Conservation (phyloP, 495 filamentous ascomycete genomes). For the Aspergillus ostianus region DNA sequence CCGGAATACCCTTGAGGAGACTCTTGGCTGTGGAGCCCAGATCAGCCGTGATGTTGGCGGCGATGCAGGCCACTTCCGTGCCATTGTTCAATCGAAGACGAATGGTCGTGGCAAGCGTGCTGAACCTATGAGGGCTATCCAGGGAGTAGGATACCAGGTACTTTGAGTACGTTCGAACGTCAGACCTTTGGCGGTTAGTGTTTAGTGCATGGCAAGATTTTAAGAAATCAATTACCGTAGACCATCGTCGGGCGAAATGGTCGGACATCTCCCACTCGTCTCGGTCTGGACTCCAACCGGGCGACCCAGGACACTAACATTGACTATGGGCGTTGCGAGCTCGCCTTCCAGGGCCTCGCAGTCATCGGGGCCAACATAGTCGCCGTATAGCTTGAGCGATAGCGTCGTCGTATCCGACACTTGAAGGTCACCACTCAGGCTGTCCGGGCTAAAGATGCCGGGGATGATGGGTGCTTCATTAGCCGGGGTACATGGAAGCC, state of each 20-base stretch:
- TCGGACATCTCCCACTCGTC: background rate
- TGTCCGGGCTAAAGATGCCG: constrained; percentile 1
- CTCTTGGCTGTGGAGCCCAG: constrained; percentile 8
- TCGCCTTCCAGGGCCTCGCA: constrained; percentile 12
- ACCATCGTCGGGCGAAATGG: background rate
- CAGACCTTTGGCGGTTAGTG: background rate
- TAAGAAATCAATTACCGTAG: background rate
- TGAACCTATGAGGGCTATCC: constrained; percentile 7
- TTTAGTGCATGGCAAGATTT: background rate
- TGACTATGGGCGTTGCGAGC: background rate
- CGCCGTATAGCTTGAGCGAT: constrained; percentile 4
- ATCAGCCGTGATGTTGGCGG: constrained; percentile 16
- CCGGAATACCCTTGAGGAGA: constrained; percentile 8
- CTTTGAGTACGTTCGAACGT: constrained; percentile 8
- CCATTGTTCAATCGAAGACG: constrained; percentile 12
- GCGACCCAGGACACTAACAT: constrained; percentile 10
- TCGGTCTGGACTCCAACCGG: background rate
- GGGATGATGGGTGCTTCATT: background rate
- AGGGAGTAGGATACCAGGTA: constrained; percentile 14
- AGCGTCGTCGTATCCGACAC: constrained; percentile 4
- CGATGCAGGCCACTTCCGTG: constrained; percentile 8
- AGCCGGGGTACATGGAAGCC: background rate
- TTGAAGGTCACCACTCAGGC: background rate
- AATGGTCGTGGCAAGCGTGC: constrained; percentile 15
- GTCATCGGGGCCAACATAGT: background rate